Percentiles rank a stretch among this genome's conserved stretches.
phyloP scores from a whole-genome alignment of 371 early-diverging fungal genomes.

The Umbelopsis sp. region DNA sequence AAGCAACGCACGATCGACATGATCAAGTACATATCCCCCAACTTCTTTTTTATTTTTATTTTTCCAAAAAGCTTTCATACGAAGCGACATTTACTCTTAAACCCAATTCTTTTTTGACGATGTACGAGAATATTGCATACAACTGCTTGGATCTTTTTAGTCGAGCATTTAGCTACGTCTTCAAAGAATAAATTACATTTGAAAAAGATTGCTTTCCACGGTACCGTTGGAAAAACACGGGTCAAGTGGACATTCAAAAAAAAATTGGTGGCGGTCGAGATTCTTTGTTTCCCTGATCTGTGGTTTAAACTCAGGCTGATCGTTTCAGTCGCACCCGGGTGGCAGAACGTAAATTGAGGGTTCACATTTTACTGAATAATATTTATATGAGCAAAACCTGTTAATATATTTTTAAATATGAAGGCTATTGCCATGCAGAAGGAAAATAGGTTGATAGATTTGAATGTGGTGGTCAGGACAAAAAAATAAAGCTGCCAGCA shows the following conservation, averaged over 20 bases:
- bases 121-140: too few relatives aligned
- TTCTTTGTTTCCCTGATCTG: background rate
- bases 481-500: constrained; percentile 11
- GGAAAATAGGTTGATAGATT: background rate
- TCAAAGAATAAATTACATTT: too few relatives aligned
- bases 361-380: too few relatives aligned
- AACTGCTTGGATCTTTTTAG: too few relatives aligned
- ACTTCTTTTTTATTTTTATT: background rate
- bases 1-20: background rate
- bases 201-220: too few relatives aligned
- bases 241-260: background rate
- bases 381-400: background rate
- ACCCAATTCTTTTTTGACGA: too few relatives aligned
- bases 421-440: constrained; percentile 4
- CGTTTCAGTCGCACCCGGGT: background rate
- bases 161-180: too few relatives aligned
- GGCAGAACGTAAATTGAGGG: too few relatives aligned
- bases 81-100: too few relatives aligned
- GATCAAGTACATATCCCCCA: constrained; percentile 7
- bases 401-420: background rate
- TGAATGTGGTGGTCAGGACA: background rate
- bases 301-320: background rate
- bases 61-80: background rate
- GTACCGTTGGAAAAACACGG: background rate
- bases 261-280: background rate